Evolutionary conservation across 768 basidiomycete genomes (phyloP).

Genomic region (Podaxis pistillaris): DNA sequence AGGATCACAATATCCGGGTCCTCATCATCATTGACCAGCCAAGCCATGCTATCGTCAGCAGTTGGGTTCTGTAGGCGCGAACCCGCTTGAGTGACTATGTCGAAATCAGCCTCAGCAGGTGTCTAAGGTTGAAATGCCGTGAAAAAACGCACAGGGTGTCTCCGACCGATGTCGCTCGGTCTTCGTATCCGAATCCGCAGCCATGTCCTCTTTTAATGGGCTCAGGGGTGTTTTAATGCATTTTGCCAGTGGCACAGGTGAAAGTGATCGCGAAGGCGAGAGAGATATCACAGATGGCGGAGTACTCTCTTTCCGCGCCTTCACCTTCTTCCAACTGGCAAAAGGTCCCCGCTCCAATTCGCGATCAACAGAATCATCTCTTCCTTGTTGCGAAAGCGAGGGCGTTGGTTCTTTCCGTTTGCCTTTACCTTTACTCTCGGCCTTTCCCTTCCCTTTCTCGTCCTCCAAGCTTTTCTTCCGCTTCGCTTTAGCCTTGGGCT

Average conservation of each 20-base stretch:
- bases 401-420: conserved; percentile 14
- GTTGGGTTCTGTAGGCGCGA: not conserved
- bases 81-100: conserved; percentile 6
- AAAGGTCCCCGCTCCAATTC: conserved; percentile 48
- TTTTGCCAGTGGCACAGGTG: not conserved
- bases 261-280: not conserved
- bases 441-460: conserved; percentile 25
- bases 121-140: not conserved
- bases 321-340: not conserved
- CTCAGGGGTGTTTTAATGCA: not conserved
- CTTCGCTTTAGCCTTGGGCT: conserved; percentile 1
- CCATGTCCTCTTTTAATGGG: not conserved
- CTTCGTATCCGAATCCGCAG: not conserved
- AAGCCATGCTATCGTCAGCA: conserved; percentile 49
- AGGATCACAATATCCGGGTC: conserved; percentile 54
- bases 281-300: not conserved
- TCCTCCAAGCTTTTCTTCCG: not conserved
- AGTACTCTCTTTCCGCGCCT: not conserved
- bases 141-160: conserved; percentile 2
- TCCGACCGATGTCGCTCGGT: not conserved
- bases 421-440: conserved; percentile 34
- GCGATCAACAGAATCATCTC: conserved; percentile 55
- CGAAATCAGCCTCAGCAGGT: not conserved
- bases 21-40: conserved; percentile 66
- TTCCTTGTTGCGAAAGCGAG: conserved; percentile 28